These are phyloP conservation scores for Favolaschia claudopus DNA, from an alignment of 768 basidiomycete genomes.

Conservation along the genomic window DNA sequence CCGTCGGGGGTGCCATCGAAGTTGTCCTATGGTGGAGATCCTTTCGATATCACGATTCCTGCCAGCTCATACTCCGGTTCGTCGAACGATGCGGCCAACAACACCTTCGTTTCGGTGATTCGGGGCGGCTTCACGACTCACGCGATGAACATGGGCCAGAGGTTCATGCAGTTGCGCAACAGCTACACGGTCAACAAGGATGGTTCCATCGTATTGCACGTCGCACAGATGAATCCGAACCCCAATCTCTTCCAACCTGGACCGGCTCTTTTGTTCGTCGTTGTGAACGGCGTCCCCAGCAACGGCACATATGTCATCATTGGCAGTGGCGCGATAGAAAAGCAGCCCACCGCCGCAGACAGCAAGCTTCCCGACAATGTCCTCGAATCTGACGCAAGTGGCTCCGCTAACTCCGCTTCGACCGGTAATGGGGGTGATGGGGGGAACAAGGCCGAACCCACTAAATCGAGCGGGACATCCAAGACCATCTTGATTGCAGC, in stretches of 20 bases:
- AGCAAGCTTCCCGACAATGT: constrained; percentile 59
- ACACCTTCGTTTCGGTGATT: constrained; percentile 77
- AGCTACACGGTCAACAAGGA: constrained; percentile 83
- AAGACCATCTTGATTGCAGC: constrained; percentile 16
- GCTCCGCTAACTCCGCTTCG: constrained; percentile 30
- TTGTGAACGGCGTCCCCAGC: constrained; percentile 83
- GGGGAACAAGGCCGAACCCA: neutral
- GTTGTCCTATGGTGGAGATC: constrained; percentile 82
- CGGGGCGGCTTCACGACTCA: constrained; percentile 88
- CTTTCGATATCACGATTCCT: constrained; percentile 80
- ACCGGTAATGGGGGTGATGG: neutral
- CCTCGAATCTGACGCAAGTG: constrained; percentile 52
- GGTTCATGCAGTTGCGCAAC: constrained; percentile 81
- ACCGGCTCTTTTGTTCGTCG: constrained; percentile 84
- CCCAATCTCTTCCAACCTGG: constrained; percentile 90
- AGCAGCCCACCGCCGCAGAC: constrained; percentile 61
- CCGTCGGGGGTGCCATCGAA: constrained; percentile 75
- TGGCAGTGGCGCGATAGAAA: constrained; percentile 78
- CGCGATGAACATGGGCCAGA: constrained; percentile 90
- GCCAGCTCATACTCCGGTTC: constrained; percentile 69
- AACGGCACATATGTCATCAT: constrained; percentile 79
- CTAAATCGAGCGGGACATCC: neutral
- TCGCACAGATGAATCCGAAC: constrained; percentile 84
- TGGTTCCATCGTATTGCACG: constrained; percentile 79
- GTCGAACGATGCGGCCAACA: constrained; percentile 75